Percentiles rank a stretch among this genome's conserved stretches.
These are phyloP conservation scores for Ilyonectria mors-panacis DNA, from an alignment of 2,329 filamentous ascomycete species.

Conservation along the genomic window DNA sequence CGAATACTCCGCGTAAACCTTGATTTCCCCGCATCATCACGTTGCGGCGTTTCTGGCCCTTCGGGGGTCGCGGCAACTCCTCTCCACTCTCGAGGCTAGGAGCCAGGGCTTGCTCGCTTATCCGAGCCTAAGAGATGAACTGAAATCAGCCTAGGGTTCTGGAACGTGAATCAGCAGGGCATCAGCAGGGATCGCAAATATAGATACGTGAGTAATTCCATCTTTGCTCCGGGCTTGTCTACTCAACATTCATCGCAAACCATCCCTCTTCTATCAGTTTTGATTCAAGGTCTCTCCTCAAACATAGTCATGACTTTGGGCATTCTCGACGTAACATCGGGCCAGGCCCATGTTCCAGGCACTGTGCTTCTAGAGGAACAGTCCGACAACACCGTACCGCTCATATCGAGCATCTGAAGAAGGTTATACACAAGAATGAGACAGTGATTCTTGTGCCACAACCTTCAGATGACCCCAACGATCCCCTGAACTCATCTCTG, in stretches of 20 bases:
- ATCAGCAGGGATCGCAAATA: not conserved
- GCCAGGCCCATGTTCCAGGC: conserved; percentile 6
- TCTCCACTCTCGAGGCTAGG: not conserved
- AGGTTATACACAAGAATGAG: not conserved
- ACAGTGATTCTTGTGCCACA: conserved; percentile 12
- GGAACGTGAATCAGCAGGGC: not conserved
- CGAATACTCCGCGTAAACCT: not conserved
- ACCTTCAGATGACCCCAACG: conserved; percentile 14
- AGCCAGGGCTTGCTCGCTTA: not conserved
- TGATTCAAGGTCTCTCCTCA: not conserved
- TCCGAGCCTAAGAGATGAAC: not conserved
- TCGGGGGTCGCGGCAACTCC: not conserved
- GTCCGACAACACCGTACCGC: not conserved
- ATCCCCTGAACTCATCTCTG: conserved; percentile 4
- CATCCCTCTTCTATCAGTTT: not conserved
- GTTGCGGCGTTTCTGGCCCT: not conserved
- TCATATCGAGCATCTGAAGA: not conserved
- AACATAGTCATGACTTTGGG: not conserved
- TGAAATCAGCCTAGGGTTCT: not conserved
- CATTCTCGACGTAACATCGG: conserved; percentile 1
- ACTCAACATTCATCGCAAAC: not conserved
- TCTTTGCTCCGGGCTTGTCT: not conserved
- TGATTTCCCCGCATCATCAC: not conserved
- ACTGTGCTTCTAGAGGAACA: conserved; percentile 10
- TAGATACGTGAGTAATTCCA: not conserved